Evolutionary conservation across 345 rosid genomes (phyloP), one percentile per base, ranked within the genome.

Genomic region (Citrus reticulata): DNA sequence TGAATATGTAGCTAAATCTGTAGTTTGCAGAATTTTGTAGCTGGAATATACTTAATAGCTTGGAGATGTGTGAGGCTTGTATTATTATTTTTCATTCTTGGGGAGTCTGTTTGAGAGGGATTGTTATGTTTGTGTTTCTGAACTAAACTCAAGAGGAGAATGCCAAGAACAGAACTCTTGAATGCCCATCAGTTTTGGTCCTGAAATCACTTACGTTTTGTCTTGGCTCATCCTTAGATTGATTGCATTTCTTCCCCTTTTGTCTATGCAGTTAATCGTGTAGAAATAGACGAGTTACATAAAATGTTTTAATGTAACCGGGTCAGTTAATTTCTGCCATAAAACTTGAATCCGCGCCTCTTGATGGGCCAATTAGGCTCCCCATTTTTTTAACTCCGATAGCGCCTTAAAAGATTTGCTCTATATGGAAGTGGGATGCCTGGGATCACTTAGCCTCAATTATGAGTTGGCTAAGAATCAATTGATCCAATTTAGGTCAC

Each of bases 21-120:
- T 78, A 75, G 82, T 60, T 68, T 72, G 51, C 75, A 73, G 86
- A 84, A 76, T 83, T 86, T 88, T 86, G 89, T 86, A 85, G 85
- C 76, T 72, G 84, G 82, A 80, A 78, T 85, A 80, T 68, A 78
- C 29, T 78, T 73, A 51, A 77, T 77, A 19, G 57, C 27, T 46
- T 75, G 81, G 63, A 76, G 80, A 25, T 80, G 78, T 82, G 68
- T 70, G 67, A 63, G 83, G 81, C 66, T 64, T 80, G 87, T 77
- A 75, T 78, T 76, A 74, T 22, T 84, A 78, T 74, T 34, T 42
- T 74, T 67, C 42, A 72, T 65, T 37, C 63, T 72, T 57, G 81
- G 19, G 81, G 74, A 61, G 67, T 78, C 72, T 73, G 84, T 75
- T 70, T 80, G 84, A 49, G 70, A 70, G 66, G 32, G 67, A 32